Percentiles rank a stretch among this genome's conserved stretches.
Conservation (phyloP, 208 protist genomes). For the Crithidia sp. region DNA sequence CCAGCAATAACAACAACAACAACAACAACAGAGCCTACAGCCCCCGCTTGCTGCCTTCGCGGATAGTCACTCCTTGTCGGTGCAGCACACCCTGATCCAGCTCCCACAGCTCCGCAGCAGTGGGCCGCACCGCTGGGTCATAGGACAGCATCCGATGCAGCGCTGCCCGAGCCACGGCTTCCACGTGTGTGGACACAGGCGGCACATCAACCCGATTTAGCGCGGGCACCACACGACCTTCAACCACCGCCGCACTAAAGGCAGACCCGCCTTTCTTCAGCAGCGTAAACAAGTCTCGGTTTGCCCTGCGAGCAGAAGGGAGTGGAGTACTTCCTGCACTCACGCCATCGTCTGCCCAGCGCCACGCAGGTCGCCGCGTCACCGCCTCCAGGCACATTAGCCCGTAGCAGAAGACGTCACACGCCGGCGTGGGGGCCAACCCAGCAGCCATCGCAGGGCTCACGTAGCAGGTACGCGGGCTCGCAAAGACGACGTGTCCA, state of each 20-base stretch:
- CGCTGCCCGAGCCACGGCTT: neutral
- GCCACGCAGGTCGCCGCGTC: conserved; percentile 30
- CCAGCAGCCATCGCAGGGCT: conserved; percentile 63
- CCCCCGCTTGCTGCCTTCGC: neutral
- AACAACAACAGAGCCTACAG: neutral
- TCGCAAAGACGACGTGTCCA: conserved; percentile 25
- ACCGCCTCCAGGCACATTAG: conserved; percentile 58
- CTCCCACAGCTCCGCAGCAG: conserved; percentile 7
- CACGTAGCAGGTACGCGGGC: conserved; percentile 54
- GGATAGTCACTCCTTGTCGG: neutral
- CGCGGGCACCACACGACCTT: neutral
- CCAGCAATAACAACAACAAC: no score
- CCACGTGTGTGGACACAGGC: neutral
- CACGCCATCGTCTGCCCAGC: no score
- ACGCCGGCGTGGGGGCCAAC: conserved; percentile 35
- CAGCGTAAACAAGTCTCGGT: conserved; percentile 24
- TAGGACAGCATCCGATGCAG: neutral
- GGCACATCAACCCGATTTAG: neutral
- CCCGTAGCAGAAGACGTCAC: conserved; percentile 68
- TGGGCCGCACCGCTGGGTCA: conserved; percentile 11
- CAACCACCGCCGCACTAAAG: neutral
- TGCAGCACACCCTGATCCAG: neutral
- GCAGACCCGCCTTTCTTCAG: neutral
- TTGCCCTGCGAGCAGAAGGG: neutral
- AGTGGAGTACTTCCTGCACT: no score